Percentiles rank a stretch among this genome's conserved stretches.
Conservation (phyloP, 495 filamentous ascomycete species). For the Daldinia grandis region DNA sequence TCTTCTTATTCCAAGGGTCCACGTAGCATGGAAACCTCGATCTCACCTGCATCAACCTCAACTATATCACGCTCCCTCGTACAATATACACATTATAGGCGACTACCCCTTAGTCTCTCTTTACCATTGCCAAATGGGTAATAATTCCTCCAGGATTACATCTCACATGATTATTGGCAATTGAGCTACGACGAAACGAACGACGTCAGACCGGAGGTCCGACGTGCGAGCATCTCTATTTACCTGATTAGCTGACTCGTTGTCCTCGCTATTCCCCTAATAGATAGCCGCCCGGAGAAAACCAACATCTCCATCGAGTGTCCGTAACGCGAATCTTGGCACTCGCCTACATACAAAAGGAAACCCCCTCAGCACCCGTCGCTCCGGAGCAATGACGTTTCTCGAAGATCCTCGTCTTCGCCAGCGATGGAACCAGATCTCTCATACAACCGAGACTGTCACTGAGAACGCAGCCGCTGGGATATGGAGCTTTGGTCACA, state of each 20-base stretch:
- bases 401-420: slow-evolving; percentile 91
- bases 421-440: slow-evolving; percentile 91
- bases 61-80: slow-evolving; percentile 15
- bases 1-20: slow-evolving; percentile 11
- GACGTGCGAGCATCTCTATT: slow-evolving; percentile 10
- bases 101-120: slow-evolving; percentile 7
- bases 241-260: slow-evolving; percentile 4
- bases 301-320: slow-evolving; percentile 4
- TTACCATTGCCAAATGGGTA: slow-evolving; percentile 20
- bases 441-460: slow-evolving; percentile 88
- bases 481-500: slow-evolving; percentile 86
- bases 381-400: slow-evolving; percentile 56
- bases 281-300: slow-evolving; percentile 1
- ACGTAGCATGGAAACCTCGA: slow-evolving; percentile 32
- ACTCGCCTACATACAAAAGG: slow-evolving; percentile 12
- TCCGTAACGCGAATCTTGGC: slow-evolving; percentile 5
- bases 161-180: slow-evolving; percentile 8
- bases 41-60: slow-evolving; percentile 33
- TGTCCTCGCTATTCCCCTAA: slow-evolving; percentile 16
- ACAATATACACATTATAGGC: slow-evolving; percentile 6
- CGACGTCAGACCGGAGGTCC: slow-evolving; percentile 22
- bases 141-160: slow-evolving; percentile 15
- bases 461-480: slow-evolving; percentile 89
- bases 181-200: slow-evolving; percentile 27
- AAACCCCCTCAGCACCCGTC: slow-evolving; percentile 11